Evolutionary conservation across 495 filamentous ascomycete species (phyloP), one percentile per base, ranked within the genome.

Genomic region (Neurospora sp.): DNA sequence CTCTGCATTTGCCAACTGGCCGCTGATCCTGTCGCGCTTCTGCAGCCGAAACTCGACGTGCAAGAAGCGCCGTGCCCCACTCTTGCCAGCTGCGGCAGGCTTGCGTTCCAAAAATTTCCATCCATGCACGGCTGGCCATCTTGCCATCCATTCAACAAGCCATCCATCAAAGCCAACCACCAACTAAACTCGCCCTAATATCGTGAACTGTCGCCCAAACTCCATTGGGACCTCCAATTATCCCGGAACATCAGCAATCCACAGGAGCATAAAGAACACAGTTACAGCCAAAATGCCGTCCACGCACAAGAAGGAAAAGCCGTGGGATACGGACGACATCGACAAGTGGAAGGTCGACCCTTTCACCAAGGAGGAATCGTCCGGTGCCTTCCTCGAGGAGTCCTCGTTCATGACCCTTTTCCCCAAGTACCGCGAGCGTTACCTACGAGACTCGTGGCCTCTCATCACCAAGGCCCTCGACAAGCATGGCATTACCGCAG

Each of bases 321-420:
- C 96, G 42, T 98, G 95, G 96, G 95, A 99, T 81, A 97, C 94
- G 69, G 94, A 96, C 72, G 96, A 97, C 77, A 94, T 98, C 75
- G 95, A 99, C 81, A 97, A 97, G 80, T 99, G 95, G 95, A 96
- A 94, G 88, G 88, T 93, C 79, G 93, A 97, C 69, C 83, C 89
- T 38, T 97, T 99, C 85, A 94, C 87, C 69, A 90, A 91, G 75
- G 93, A 99, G 81, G 97, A 98, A 82, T 83, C 85, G 61, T 91
- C 87, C 48, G 96, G 96, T 71, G 90, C 91, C 42, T 97, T 99
- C 84, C 87, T 89, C 48, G 94, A 98, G 83, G 96, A 99, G 84
- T 97, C 80, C 0, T 83, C 91, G 9, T 97, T 97, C 80, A 89
- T 90, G 77, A 94, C 91, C 4, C 89, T 98, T 3, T 99, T 99